Evolutionary conservation across 805 yeast genomes (phyloP).

Genomic region (Yamadazyma insecticola): DNA sequence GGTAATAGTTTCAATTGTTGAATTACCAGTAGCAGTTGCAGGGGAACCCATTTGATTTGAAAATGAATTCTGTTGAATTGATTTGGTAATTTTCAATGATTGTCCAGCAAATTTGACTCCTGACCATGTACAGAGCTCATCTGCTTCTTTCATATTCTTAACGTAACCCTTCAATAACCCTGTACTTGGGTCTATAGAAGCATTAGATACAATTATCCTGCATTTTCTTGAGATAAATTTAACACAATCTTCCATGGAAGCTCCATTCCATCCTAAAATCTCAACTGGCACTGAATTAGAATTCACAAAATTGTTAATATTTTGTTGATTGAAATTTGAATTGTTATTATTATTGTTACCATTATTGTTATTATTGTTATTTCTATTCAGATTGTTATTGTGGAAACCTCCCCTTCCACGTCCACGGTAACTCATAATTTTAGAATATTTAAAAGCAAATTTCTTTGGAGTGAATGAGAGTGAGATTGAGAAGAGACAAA

Average conservation of each 20-base stretch:
- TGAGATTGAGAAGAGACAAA: too few relatives aligned
- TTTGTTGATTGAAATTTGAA: slow-evolving; percentile 16
- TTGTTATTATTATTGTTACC: slow-evolving; percentile 11
- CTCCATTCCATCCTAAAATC: slow-evolving; percentile 79
- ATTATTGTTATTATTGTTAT: slow-evolving; percentile 10
- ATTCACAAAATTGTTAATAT: slow-evolving; percentile 22
- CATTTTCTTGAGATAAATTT: slow-evolving; percentile 68
- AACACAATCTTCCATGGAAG: slow-evolving; percentile 61
- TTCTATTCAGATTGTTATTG: slow-evolving; percentile 9
- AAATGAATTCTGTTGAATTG: slow-evolving; percentile 1
- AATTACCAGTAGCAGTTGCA: slow-evolving; percentile 20
- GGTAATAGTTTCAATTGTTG: slow-evolving; percentile 64
- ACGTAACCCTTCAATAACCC: slow-evolving; percentile 61
- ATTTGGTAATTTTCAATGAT: slow-evolving; percentile 49
- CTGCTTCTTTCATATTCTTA: slow-evolving; percentile 49
- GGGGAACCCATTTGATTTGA: too few relatives aligned
- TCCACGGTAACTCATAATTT: slow-evolving; percentile 33
- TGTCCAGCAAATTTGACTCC: slow-evolving; percentile 85
- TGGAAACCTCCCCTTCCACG: slow-evolving; percentile 27
- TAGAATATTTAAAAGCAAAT: background rate
- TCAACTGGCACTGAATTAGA: slow-evolving; percentile 49
- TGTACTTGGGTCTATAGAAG: slow-evolving; percentile 43
- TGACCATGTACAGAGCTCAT: slow-evolving; percentile 52
- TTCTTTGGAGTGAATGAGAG: background rate
- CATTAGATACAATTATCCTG: slow-evolving; percentile 49